Base-by-base conservation (phyloP, 305 asterid species). In the Fraxinus angustifolia region DNA sequence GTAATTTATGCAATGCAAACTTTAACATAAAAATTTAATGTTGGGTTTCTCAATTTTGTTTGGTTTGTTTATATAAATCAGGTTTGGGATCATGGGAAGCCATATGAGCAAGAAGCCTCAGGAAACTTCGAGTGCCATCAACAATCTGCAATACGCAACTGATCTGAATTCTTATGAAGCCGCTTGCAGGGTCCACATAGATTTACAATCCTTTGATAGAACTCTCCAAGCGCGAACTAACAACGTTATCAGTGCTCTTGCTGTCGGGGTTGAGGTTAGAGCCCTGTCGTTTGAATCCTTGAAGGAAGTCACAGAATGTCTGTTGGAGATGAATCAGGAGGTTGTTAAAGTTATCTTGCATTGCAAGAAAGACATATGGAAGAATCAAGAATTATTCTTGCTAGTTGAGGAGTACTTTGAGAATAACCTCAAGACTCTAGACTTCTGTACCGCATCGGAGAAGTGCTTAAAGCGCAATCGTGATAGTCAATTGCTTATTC, bases 321-420 rank as follows among this genome's bases (percentile, higher is more conserved):
- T 88, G 0, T 35, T 89, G 8, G 91, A 90, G 26, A 87, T 83
- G 87, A 89, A 90, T 77, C 89, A 88, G 56, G 89, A 90, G 31
- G 92, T 90, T 0, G 91, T 87, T 0, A 89, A 86, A 71, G 88
- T 89, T 0, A 84, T 87, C 17, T 17, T 86, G 10, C 84, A 87
- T 2, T 84, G 84, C 84, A 83, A 84, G 80, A 86, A 84, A 3
- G 92, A 86, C 56, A 84, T 87, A 1, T 84, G 89, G 89, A 79
- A 81, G 30, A 83, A 79, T 7, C 84, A 82, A 5, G 86, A 85
- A 33, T 31, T 87, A 45, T 87, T 82, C 33, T 80, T 79, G 10
- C 87, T 86, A 0, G 91, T 87, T 2, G 86, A 87, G 72, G 91
- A 87, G 3, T 88, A 83, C 81, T 86, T 86, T 14, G 88, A 88